Base-by-base conservation (phyloP, 2,329 filamentous ascomycete genomes). In the Colletotrichum spinosum region DNA sequence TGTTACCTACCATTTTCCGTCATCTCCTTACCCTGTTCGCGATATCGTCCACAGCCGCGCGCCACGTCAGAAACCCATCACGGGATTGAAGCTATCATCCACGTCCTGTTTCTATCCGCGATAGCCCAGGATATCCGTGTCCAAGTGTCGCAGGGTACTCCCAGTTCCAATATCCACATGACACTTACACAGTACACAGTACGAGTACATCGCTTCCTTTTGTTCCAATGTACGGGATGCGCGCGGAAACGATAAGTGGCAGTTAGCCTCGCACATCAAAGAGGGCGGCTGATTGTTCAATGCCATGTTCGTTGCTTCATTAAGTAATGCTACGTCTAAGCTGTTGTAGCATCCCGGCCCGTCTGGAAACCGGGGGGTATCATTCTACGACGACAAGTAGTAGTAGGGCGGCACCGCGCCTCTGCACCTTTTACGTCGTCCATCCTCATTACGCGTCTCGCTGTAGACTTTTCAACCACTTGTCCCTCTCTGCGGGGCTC, bases 281-380 rank as follows among this genome's bases (percentile, higher is more conserved):
- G 25, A 25, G 4, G 25, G 25, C 25, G 25, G 25, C 25, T 25
- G 25, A 25, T 25, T 25, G 34, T 11, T 3, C 15, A 25, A 25
- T 49, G 17, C 45, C 46, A n/a, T 57, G 49, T 13, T 63, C 63
- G 34, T 66, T 63, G 52, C 63, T 63, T 66, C 63, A 57, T 66
- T 66, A 66, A 49, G 33, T 66, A 49, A 57, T 63, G 49, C 59
- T 66, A 60, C 63, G 42, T 66, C 54, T 66, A 57, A 38, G 42
- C 37, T 60, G 50, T 39, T 51, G 46, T 57, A 60, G 60, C 58
- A 66, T 62, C 58, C 63, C 63, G 58, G 46, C 44, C 59, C 63
- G 38, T 46, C 12, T 50, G 44, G 60, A 55, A 15, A 50, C 59
- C 55, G 49, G 64, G 64, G 64, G 64, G 64, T 67, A 67, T 67